Evolutionary conservation across 495 filamentous ascomycete species (phyloP), one percentile per base, ranked within the genome.

Genomic region (Entonaema liquescens): DNA sequence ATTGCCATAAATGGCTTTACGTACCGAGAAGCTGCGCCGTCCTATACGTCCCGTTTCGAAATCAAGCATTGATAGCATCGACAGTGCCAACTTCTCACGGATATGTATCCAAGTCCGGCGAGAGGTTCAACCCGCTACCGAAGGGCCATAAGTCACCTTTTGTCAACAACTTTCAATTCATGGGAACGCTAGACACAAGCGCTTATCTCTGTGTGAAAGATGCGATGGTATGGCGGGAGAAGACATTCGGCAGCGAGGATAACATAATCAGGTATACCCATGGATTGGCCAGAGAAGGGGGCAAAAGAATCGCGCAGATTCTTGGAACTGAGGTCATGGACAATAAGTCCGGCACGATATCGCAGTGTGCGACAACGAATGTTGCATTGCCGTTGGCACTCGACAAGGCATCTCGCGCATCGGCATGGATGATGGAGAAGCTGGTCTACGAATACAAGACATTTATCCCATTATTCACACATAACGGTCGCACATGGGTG

Each of bases 1-100:
- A 95, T 69, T 89, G 85, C 61, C 90, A 95, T 78, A 97, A 95
- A 81, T 97, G 93, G 93, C 86, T 96, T 12, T 91, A 85, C 71
- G 86, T 87, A n/a, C 93, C 93, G 8, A 87, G 93, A 57, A 85
- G 86, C 58, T 91, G 88, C 67, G 92, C 92, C 1, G 79, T 93
- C 3, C 84, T 97, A 66, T 90, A 94, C 77, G 91, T 94, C 7
- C 89, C 91, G 0, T 65, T 81, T 12, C 84, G 86, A 36, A 90
- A 94, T 76, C 93, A 97, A 64, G 80, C 83, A 64, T 72, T 93
- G 36, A 86, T 95, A 52, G 87, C 88, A 26, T 87, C 88, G 1
- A 87, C 89, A 0, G 67, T 94, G 8, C 93, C 93, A 3, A 95
- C 89, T 6, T 86, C 83, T 6, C 86, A 89, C 62, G 87, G 88